These are phyloP conservation scores for Pelagomonas calceolata DNA, from an alignment of 108 stramenopile genomes.

Conservation along the genomic window DNA sequence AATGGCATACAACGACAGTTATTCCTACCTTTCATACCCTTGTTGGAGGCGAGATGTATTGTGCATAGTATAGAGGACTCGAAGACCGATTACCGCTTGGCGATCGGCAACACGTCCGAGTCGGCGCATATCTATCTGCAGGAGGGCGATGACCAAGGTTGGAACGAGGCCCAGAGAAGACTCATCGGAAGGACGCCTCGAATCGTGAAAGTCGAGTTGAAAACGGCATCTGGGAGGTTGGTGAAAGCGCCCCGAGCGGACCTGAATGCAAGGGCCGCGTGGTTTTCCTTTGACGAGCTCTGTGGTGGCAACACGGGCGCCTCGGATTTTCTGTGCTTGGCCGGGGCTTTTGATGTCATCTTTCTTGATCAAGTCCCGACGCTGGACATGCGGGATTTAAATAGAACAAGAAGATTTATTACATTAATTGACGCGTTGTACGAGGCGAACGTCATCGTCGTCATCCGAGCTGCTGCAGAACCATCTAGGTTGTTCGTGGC, in stretches of 20 bases:
- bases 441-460: conserved; percentile 56
- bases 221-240: conserved; percentile 48
- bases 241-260: conserved; percentile 49
- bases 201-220: too few species aligned
- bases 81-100: too few species aligned
- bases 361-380: conserved; percentile 68
- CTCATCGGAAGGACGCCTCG: too few species aligned
- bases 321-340: conserved; percentile 78
- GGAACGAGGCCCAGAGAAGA: too few species aligned
- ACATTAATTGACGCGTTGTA: conserved; percentile 68
- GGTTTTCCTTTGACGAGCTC: conserved; percentile 73
- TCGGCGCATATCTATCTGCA: too few species aligned
- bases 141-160: too few species aligned
- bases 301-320: conserved; percentile 74
- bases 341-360: conserved; percentile 67
- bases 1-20: conserved; percentile 85
- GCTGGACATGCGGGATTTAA: conserved; percentile 61
- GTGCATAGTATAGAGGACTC: conserved; percentile 29
- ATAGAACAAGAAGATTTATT: conserved; percentile 69
- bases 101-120: too few species aligned
- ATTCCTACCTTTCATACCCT: conserved; percentile 82
- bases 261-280: conserved; percentile 36
- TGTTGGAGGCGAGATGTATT: conserved; percentile 61
- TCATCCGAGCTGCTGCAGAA: conserved; percentile 41
- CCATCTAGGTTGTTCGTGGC: conserved; percentile 24